A percentile compares a stretch with the other conserved stretches of the same genome.
Evolutionary conservation across 1,139 yeast genomes (phyloP).

Genomic region (Scheffersomyces quercinus): DNA sequence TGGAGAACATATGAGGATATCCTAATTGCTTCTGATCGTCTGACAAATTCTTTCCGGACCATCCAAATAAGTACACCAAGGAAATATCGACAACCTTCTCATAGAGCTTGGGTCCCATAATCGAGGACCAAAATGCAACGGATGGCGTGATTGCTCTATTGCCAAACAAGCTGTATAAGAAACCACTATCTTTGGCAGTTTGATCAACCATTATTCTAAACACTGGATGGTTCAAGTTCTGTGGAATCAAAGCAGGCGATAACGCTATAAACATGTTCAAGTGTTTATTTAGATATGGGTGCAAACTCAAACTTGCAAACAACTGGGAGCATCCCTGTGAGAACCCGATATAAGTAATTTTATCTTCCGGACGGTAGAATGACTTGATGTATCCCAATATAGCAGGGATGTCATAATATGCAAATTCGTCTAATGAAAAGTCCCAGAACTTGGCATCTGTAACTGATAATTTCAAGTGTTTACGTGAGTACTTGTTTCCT

Average conservation of each 20-base stretch:
- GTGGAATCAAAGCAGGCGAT: conserved; percentile 49
- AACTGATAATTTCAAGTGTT: conserved; percentile 37
- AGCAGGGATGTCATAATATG: conserved; percentile 79
- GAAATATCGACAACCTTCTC: conserved; percentile 40
- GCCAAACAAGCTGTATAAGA: conserved; percentile 42
- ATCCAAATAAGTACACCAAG: conserved; percentile 38
- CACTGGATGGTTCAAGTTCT: conserved; percentile 39
- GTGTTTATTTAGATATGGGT: conserved; percentile 33
- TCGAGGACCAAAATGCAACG: conserved; percentile 45
- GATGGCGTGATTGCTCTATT: conserved; percentile 45
- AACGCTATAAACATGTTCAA: conserved; percentile 41
- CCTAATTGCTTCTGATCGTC: conserved; percentile 38
- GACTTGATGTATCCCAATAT: conserved; percentile 58
- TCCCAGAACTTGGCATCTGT: conserved; percentile 68
- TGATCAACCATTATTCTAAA: conserved; percentile 35
- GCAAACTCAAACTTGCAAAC: conserved; percentile 42
- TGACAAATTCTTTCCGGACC: conserved; percentile 39
- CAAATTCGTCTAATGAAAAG: conserved; percentile 83
- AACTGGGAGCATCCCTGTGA: conserved; percentile 51
- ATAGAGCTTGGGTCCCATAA: conserved; percentile 37
- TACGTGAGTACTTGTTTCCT: conserved; percentile 42
- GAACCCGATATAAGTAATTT: conserved; percentile 42
- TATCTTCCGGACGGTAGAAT: conserved; percentile 8
- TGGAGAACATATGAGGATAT: conserved; percentile 50
- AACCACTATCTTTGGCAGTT: conserved; percentile 33